A percentile compares a stretch with the other conserved stretches of the same genome.
These are phyloP conservation scores for Diaporthe amygdali DNA, from an alignment of 2,329 filamentous ascomycete species.

Conservation along the genomic window DNA sequence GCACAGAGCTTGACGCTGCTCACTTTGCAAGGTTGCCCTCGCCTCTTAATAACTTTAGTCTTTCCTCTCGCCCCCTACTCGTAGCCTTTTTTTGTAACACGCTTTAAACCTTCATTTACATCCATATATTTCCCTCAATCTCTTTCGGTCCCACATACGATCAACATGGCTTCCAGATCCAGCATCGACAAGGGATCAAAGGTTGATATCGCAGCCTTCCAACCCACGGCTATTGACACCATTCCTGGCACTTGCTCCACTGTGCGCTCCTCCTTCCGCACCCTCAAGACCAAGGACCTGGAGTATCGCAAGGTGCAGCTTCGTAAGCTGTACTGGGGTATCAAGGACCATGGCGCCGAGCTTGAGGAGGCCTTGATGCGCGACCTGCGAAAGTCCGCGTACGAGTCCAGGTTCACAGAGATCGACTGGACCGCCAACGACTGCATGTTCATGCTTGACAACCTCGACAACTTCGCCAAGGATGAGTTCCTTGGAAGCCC, in stretches of 20 bases:
- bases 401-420: conserved; percentile 78
- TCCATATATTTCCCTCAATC: neutral
- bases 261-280: conserved; percentile 72
- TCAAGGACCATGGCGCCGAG: conserved; percentile 77
- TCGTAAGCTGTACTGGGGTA: conserved; percentile 91
- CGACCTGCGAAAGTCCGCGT: conserved; percentile 79
- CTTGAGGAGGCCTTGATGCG: conserved; percentile 76
- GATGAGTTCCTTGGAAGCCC: conserved; percentile 71
- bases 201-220: conserved; percentile 53
- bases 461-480: conserved; percentile 81
- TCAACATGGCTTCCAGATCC: conserved; percentile 14
- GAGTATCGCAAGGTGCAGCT: conserved; percentile 86
- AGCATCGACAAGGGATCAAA: conserved; percentile 44
- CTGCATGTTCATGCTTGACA: conserved; percentile 77
- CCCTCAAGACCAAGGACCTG: conserved; percentile 81
- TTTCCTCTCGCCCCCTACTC: neutral
- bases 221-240: conserved; percentile 67
- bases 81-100: neutral
- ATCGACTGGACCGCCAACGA: conserved; percentile 81
- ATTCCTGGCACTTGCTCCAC: conserved; percentile 67
- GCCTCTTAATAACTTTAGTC: neutral
- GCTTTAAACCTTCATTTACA: neutral
- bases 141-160: neutral
- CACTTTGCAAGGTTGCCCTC: neutral
- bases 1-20: neutral